A percentile compares a stretch with the other conserved stretches of the same genome.
phyloP scores from a whole-genome alignment of 768 basidiomycete species.

The Podaxis pistillaris region DNA sequence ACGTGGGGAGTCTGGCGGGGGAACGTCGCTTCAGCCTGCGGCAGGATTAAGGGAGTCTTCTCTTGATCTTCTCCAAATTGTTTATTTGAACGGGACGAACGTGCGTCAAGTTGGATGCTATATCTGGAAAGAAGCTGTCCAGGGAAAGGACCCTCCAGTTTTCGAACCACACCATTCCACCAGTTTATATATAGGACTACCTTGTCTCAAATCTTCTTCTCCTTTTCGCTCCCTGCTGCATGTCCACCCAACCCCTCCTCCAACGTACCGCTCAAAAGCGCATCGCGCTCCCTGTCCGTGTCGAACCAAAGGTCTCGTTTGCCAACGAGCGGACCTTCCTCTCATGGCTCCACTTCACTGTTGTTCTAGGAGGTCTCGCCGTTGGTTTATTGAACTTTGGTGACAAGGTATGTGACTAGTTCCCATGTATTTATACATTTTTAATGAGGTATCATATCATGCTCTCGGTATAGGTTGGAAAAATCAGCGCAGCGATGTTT shows the following conservation, averaged over 20 bases:
- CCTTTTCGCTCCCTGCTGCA: conserved; percentile 30
- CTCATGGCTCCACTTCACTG: conserved; percentile 98
- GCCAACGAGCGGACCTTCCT: conserved; percentile 95
- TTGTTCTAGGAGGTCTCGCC: conserved; percentile 94
- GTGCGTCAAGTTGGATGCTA: conserved; percentile 11
- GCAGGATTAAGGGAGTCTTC: too few species aligned
- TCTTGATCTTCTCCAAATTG: too few species aligned
- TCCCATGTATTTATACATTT: not conserved
- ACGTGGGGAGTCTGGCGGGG: too few species aligned
- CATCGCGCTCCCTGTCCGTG: conserved; percentile 93
- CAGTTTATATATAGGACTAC: conserved; percentile 2
- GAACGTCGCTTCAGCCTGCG: too few species aligned
- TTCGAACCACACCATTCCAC: not conserved
- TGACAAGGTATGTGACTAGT: conserved; percentile 65
- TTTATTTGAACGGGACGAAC: conserved; percentile 7
- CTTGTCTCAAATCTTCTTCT: not conserved
- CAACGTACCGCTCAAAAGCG: conserved; percentile 94
- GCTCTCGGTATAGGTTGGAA: conserved; percentile 61
- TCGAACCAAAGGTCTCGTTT: conserved; percentile 93
- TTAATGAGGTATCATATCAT: not conserved
- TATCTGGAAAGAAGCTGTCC: not conserved
- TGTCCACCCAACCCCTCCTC: conserved; percentile 98
- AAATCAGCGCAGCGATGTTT: conserved; percentile 96
- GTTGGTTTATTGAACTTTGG: conserved; percentile 98
- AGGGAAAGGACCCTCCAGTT: not conserved